phyloP scores from a whole-genome alignment of 192 early-diverging fungal genomes.

The Podila minutissima region DNA sequence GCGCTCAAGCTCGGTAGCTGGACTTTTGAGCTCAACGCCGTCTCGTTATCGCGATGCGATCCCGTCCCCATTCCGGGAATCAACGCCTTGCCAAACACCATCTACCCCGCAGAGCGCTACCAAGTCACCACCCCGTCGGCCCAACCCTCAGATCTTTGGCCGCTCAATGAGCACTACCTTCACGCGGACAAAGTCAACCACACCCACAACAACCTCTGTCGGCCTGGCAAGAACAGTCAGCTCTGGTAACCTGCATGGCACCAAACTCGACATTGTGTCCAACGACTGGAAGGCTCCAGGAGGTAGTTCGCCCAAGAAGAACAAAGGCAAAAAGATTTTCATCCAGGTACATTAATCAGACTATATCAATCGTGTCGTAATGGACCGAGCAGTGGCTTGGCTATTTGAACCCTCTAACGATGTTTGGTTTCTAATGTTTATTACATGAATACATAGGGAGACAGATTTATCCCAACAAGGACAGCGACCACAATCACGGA shows the following conservation, averaged over 20 bases:
- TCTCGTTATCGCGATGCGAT: background rate
- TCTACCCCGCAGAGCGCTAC: background rate
- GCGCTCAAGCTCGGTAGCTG: background rate
- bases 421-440: background rate
- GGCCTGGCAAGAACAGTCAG: slow-evolving; percentile 16
- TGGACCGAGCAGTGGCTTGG: background rate
- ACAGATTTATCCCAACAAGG: slow-evolving; percentile 91
- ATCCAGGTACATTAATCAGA: background rate
- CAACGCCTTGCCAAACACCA: background rate
- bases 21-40: background rate
- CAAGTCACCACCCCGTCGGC: background rate
- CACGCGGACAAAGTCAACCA: slow-evolving; percentile 12
- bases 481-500: slow-evolving; percentile 80
- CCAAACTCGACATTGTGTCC: slow-evolving; percentile 45
- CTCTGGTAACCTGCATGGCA: slow-evolving; percentile 1
- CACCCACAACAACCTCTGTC: slow-evolving; percentile 19
- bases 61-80: background rate
- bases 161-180: background rate
- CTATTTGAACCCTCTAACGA: background rate
- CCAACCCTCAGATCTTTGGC: background rate
- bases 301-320: slow-evolving; percentile 30
- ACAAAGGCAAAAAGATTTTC: slow-evolving; percentile 12
- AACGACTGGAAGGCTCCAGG: slow-evolving; percentile 33
- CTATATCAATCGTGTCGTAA: background rate
- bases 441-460: slow-evolving; percentile 57